phyloP scores from a whole-genome alignment of 371 early-diverging fungal species.

The Mucor saturninus region DNA sequence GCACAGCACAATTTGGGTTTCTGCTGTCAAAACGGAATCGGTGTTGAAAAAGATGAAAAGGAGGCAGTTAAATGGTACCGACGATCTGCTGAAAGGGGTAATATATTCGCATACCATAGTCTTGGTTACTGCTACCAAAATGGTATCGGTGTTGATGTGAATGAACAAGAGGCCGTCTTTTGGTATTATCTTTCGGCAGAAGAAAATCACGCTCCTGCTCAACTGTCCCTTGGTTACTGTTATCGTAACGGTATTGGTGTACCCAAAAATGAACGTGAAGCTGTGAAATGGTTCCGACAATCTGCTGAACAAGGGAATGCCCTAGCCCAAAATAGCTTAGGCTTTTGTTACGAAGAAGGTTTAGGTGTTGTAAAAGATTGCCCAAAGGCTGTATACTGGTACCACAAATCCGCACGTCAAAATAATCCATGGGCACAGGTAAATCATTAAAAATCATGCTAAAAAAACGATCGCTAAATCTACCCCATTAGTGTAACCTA shows the following conservation, averaged over 20 bases:
- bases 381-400: slow-evolving; percentile 82
- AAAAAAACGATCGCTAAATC: neutral
- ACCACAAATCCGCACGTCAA: slow-evolving; percentile 74
- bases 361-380: slow-evolving; percentile 69
- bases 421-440: slow-evolving; percentile 85
- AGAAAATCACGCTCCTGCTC: slow-evolving; percentile 70
- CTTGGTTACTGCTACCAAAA: slow-evolving; percentile 71
- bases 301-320: slow-evolving; percentile 76
- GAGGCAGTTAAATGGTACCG: slow-evolving; percentile 73
- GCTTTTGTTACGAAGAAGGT: slow-evolving; percentile 85
- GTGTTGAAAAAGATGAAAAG: slow-evolving; percentile 63
- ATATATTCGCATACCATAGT: slow-evolving; percentile 79
- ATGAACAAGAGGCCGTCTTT: slow-evolving; percentile 72
- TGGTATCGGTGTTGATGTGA: slow-evolving; percentile 32
- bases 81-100: slow-evolving; percentile 74
- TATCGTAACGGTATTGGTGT: slow-evolving; percentile 77
- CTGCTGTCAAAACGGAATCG: slow-evolving; percentile 83
- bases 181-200: slow-evolving; percentile 75
- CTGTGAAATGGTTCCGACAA: slow-evolving; percentile 70
- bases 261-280: slow-evolving; percentile 63
- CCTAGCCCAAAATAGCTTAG: slow-evolving; percentile 83
- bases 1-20: slow-evolving; percentile 88
- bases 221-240: slow-evolving; percentile 85
- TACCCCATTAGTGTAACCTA: slow-evolving; percentile 63
- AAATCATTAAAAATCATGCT: neutral